Percentiles rank a stretch among this genome's conserved stretches.
These are phyloP conservation scores for Phoma sp. DNA, from an alignment of 2,329 filamentous ascomycete genomes.

Conservation along the genomic window DNA sequence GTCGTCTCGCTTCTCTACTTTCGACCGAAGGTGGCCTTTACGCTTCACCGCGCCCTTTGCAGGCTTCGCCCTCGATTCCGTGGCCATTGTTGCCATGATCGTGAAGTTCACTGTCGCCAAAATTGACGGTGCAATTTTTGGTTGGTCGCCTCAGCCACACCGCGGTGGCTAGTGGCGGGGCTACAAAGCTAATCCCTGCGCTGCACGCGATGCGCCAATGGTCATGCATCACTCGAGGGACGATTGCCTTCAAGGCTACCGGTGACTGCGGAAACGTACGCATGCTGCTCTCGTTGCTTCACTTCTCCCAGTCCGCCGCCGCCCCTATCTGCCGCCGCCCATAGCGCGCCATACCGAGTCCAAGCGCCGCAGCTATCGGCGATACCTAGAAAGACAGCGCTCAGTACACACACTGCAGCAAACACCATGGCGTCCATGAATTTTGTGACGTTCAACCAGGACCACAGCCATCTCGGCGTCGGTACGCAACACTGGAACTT, in stretches of 20 bases:
- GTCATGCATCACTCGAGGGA: constrained; percentile 14
- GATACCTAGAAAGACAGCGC: constrained; percentile 13
- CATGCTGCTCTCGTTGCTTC: constrained; percentile 21
- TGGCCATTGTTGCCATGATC: constrained; percentile 18
- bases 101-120: constrained; percentile 8
- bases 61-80: constrained; percentile 18
- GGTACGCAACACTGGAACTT: constrained; percentile 62
- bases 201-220: constrained; percentile 21
- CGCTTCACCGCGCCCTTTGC: constrained; percentile 21
- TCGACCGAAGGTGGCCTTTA: constrained; percentile 26
- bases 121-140: constrained; percentile 14
- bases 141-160: constrained; percentile 23
- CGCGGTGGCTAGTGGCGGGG: constrained; percentile 30
- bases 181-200: constrained; percentile 30
- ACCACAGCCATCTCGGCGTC: constrained; percentile 95
- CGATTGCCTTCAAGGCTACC: constrained; percentile 16
- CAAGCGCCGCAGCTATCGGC: constrained; percentile 26
- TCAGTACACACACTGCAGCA: constrained; percentile 9
- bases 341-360: constrained; percentile 20
- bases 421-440: constrained; percentile 69
- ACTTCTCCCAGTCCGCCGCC: constrained; percentile 1
- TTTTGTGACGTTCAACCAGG: constrained; percentile 99
- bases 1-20: constrained; percentile 55
- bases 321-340: constrained; percentile 16
- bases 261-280: constrained; percentile 14